Evolutionary conservation across 441 rosid species (phyloP).

Genomic region (California macrophylla): DNA sequence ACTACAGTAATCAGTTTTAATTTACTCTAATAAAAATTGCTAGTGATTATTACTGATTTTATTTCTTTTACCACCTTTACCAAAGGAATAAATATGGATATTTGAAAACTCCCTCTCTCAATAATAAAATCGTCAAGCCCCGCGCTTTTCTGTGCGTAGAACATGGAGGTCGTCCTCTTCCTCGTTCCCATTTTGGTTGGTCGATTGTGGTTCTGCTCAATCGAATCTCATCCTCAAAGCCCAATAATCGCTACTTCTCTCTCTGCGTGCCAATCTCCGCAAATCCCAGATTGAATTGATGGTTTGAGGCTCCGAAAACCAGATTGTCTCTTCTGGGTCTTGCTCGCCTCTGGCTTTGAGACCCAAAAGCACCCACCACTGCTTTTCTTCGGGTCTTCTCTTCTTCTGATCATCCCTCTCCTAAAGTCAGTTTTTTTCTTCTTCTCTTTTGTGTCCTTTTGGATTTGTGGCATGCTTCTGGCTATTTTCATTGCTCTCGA

Average conservation of each 20-base stretch:
- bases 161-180: neutral
- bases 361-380: neutral
- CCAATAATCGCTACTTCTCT: neutral
- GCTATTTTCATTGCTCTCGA: neutral
- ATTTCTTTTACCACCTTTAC: too few relatives aligned
- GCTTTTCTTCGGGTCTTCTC: neutral
- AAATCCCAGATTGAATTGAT: neutral
- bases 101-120: neutral
- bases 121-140: conserved; percentile 1
- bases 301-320: neutral
- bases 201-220: neutral
- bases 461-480: neutral
- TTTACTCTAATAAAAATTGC: too few relatives aligned
- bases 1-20: too few relatives aligned
- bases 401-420: neutral
- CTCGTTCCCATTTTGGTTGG: neutral
- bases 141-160: neutral
- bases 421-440: neutral
- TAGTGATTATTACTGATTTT: too few relatives aligned
- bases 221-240: neutral
- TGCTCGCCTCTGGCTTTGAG: neutral
- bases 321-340: neutral
- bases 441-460: neutral
- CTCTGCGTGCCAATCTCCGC: neutral
- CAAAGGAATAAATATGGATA: neutral